Evolutionary conservation across 1,139 yeast species (phyloP).

Genomic region (Yamadazyma triangularis): DNA sequence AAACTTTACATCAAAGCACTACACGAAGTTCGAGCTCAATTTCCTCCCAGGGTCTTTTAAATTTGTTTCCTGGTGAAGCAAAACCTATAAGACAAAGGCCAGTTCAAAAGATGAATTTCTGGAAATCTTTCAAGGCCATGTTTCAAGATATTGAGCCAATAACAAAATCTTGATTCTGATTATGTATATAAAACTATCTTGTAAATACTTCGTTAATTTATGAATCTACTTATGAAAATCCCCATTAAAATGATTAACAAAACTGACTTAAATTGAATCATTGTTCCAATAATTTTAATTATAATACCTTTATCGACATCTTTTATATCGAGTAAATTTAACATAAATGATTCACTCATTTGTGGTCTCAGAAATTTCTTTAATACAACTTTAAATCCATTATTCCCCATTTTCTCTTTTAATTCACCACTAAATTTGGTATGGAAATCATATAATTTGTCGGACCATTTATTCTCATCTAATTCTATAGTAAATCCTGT

Average conservation of each 20-base stretch:
- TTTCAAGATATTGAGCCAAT: constrained; percentile 14
- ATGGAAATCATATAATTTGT: constrained; percentile 44
- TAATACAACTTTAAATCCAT: constrained; percentile 51
- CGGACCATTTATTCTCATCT: constrained; percentile 58
- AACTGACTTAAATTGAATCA: constrained; percentile 1
- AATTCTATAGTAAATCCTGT: constrained; percentile 77
- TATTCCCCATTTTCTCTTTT: constrained; percentile 34
- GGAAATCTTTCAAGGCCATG: constrained; percentile 33
- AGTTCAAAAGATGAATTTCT: constrained; percentile 20
- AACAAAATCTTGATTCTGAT: background rate
- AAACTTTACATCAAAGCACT: too few relatives aligned
- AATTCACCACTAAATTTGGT: constrained; percentile 24
- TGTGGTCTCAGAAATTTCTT: constrained; percentile 54
- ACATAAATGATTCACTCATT: constrained; percentile 52
- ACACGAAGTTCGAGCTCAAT: too few relatives aligned
- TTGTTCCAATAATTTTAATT: constrained; percentile 4
- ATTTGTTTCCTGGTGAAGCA: constrained; percentile 5
- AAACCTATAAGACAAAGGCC: constrained; percentile 15
- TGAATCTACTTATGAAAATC: background rate
- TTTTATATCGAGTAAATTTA: constrained; percentile 15
- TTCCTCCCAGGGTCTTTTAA: background rate
- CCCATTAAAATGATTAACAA: background rate
- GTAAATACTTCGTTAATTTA: background rate
- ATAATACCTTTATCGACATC: constrained; percentile 12
- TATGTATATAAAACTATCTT: constrained; percentile 2